These are phyloP conservation scores for Monosporozyma yasuniensis DNA, from an alignment of 805 yeast genomes.

Conservation along the genomic window DNA sequence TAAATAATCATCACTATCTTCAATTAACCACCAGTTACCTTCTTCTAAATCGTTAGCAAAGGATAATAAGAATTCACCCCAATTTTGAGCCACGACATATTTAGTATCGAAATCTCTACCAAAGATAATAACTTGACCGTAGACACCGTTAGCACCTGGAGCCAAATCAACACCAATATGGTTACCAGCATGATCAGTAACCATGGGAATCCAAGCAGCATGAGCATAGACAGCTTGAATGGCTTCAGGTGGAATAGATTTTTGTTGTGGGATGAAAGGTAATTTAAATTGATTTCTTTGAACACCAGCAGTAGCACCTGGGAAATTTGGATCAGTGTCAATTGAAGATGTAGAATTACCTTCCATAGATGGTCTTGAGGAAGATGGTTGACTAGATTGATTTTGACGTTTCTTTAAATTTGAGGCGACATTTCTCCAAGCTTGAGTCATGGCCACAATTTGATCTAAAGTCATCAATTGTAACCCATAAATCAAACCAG, in stretches of 20 bases:
- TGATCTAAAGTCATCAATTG: conserved; percentile 74
- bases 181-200: conserved; percentile 84
- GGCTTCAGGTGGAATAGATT: conserved; percentile 68
- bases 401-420: conserved; percentile 26
- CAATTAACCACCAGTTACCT: conserved; percentile 70
- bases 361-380: conserved; percentile 6
- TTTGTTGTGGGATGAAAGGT: conserved; percentile 43
- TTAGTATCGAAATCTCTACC: conserved; percentile 93
- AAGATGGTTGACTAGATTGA: background rate
- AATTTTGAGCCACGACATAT: conserved; percentile 74
- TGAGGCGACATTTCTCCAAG: conserved; percentile 72
- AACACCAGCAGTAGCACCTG: background rate
- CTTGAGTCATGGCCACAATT: conserved; percentile 67
- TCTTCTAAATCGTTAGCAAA: conserved; percentile 82
- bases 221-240: conserved; percentile 77
- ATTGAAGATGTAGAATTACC: conserved; percentile 13
- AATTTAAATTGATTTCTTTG: conserved; percentile 29
- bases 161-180: conserved; percentile 85
- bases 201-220: conserved; percentile 83
- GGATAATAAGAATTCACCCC: conserved; percentile 78
- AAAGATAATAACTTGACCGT: conserved; percentile 88
- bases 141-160: conserved; percentile 66
- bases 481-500: conserved; percentile 74
- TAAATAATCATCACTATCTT: conserved; percentile 55
- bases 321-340: background rate